A percentile compares a stretch with the other conserved stretches of the same genome.
Evolutionary conservation across 371 early-diverging fungal genomes (phyloP).

Genomic region (Mortierella sp.): DNA sequence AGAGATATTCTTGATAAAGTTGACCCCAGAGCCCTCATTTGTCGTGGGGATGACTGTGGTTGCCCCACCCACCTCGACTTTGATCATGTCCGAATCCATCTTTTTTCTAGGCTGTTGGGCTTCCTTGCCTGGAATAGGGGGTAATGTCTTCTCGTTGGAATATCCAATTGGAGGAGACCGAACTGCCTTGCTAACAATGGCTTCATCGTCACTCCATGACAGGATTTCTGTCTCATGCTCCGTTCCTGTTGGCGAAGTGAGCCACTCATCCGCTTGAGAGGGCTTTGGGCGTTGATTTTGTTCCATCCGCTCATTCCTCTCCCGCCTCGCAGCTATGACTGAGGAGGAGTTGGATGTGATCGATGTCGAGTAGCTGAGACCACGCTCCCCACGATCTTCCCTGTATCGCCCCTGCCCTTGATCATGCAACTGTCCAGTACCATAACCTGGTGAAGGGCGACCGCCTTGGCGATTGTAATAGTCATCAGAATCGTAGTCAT

Average conservation of each 20-base stretch:
- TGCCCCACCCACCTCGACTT: slow-evolving; percentile 50
- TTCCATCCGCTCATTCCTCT: slow-evolving; percentile 35
- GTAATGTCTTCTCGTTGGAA: slow-evolving; percentile 37
- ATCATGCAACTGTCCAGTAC: slow-evolving; percentile 5
- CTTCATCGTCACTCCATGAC: slow-evolving; percentile 56
- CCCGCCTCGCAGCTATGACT: slow-evolving; percentile 37
- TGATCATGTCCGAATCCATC: slow-evolving; percentile 48
- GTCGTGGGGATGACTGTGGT: slow-evolving; percentile 37
- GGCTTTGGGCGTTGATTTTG: slow-evolving; percentile 26
- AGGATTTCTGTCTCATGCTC: slow-evolving; percentile 49
- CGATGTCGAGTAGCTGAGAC: slow-evolving; percentile 40
- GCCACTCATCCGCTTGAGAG: slow-evolving; percentile 36
- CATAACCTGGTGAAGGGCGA: slow-evolving; percentile 10
- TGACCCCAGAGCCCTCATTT: slow-evolving; percentile 33
- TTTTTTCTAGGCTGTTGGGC: slow-evolving; percentile 8
- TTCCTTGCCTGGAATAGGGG: slow-evolving; percentile 32
- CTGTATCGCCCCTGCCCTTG: slow-evolving; percentile 22
- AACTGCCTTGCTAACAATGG: slow-evolving; percentile 48
- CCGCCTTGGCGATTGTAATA: slow-evolving; percentile 41
- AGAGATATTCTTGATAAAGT: slow-evolving; percentile 40
- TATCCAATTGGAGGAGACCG: slow-evolving; percentile 54
- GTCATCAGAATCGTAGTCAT: slow-evolving; percentile 51
- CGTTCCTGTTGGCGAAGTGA: slow-evolving; percentile 49
- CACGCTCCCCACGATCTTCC: slow-evolving; percentile 17
- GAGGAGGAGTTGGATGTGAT: slow-evolving; percentile 48